Conservation (phyloP, 73 alveolate species). For the Paramecium caudatum region DNA sequence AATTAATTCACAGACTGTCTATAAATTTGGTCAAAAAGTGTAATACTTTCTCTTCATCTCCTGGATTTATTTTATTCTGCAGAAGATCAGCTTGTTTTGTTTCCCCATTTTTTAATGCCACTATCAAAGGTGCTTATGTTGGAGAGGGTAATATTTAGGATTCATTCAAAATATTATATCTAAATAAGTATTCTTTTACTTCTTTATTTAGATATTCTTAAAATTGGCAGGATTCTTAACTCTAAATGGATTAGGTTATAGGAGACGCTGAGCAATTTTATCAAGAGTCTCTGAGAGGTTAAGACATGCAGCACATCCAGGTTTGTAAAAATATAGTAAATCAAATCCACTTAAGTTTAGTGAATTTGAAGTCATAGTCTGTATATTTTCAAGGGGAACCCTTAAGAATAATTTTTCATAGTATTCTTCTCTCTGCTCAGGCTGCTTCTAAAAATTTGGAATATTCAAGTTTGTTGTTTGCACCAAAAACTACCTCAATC, state of each 20-base stretch:
- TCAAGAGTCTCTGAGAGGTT: slow-evolving; percentile 37
- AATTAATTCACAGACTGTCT: slow-evolving; percentile 25
- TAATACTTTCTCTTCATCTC: slow-evolving; percentile 24
- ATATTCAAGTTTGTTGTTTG: neutral
- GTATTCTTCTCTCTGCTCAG: neutral
- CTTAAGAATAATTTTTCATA: slow-evolving; percentile 7
- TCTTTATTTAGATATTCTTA: neutral
- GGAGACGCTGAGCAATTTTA: neutral
- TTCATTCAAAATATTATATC: slow-evolving; percentile 59
- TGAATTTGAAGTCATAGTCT: neutral
- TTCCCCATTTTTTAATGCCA: neutral
- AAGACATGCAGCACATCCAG: slow-evolving; percentile 31
- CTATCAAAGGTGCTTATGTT: slow-evolving; percentile 2
- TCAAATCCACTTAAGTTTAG: neutral
- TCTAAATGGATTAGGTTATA: neutral
- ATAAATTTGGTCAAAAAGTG: slow-evolving; percentile 37
- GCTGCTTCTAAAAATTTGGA: neutral
- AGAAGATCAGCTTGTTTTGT: slow-evolving; percentile 22
- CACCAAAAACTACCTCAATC: neutral
- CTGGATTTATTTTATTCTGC: slow-evolving; percentile 33
- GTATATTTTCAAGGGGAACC: neutral
- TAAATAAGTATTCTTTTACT: neutral
- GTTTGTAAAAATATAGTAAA: slow-evolving; percentile 40
- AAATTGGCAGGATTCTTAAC: neutral
- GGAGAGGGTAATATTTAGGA: slow-evolving; percentile 39